Evolutionary conservation across 805 yeast genomes (phyloP).

Genomic region (Saccharomycopsis lassenensis): DNA sequence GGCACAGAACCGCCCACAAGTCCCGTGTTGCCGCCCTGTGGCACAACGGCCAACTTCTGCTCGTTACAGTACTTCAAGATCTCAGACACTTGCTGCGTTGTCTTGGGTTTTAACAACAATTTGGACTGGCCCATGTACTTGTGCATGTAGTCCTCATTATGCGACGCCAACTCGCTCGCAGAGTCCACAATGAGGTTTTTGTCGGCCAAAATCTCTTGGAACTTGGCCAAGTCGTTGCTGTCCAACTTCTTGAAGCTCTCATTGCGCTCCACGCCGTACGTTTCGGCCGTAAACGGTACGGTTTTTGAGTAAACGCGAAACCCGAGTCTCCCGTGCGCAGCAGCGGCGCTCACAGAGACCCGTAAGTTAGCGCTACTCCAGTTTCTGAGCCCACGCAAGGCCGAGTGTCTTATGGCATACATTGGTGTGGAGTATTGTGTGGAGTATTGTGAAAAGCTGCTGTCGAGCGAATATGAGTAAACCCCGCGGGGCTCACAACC

Average conservation of each 20-base stretch:
- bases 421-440: no score
- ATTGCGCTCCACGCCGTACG: conserved; percentile 50
- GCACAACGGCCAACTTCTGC: conserved; percentile 70
- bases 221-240: conserved; percentile 46
- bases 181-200: conserved; percentile 32
- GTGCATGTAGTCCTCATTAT: conserved; percentile 90
- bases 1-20: conserved; percentile 93
- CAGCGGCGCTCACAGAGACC: no score
- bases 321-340: no score
- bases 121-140: conserved; percentile 84
- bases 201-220: conserved; percentile 46
- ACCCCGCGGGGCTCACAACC: no score
- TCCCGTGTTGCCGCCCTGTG: conserved; percentile 97
- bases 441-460: no score
- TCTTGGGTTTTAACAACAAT: conserved; percentile 72
- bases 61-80: conserved; percentile 77
- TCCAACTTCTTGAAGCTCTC: conserved; percentile 40
- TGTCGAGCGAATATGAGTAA: no score
- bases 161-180: conserved; percentile 55
- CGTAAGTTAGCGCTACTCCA: no score
- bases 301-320: no score
- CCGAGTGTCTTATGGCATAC: no score
- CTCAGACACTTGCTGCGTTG: conserved; percentile 63
- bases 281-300: conserved; percentile 55
- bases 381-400: no score